These are phyloP conservation scores for Annulohypoxylon maeteangense DNA, from an alignment of 495 filamentous ascomycete genomes.

Conservation along the genomic window DNA sequence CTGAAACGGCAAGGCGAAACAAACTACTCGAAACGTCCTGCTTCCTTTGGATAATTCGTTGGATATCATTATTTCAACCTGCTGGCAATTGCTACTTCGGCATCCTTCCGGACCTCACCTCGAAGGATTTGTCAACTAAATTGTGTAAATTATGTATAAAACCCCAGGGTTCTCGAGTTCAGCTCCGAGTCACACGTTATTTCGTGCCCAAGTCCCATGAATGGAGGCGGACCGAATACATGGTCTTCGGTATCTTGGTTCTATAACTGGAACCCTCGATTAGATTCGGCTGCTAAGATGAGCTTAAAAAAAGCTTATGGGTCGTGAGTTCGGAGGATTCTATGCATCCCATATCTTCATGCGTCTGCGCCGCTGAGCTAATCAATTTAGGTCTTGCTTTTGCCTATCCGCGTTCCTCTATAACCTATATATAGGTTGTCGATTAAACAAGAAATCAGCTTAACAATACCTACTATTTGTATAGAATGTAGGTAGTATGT, in stretches of 20 bases:
- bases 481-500: not conserved
- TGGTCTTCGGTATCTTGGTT: not conserved
- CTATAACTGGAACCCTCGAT: not conserved
- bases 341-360: not conserved
- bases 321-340: not conserved
- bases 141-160: not conserved
- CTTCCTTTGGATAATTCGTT: conserved; percentile 32
- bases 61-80: conserved; percentile 23
- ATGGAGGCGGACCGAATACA: not conserved
- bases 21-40: conserved; percentile 28
- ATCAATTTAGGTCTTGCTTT: not conserved
- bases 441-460: not conserved
- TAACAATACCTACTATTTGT: no score
- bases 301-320: not conserved
- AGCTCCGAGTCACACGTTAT: conserved; percentile 1
- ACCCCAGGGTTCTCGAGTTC: not conserved
- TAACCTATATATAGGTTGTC: not conserved
- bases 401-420: not conserved
- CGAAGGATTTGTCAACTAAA: conserved; percentile 1
- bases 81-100: conserved; percentile 14
- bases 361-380: not conserved
- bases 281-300: not conserved
- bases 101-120: conserved; percentile 2
- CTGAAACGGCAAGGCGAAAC: conserved; percentile 41
- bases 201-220: not conserved